phyloP scores from a whole-genome alignment of 179 eudicot genomes.

The Gypsophila paniculata region DNA sequence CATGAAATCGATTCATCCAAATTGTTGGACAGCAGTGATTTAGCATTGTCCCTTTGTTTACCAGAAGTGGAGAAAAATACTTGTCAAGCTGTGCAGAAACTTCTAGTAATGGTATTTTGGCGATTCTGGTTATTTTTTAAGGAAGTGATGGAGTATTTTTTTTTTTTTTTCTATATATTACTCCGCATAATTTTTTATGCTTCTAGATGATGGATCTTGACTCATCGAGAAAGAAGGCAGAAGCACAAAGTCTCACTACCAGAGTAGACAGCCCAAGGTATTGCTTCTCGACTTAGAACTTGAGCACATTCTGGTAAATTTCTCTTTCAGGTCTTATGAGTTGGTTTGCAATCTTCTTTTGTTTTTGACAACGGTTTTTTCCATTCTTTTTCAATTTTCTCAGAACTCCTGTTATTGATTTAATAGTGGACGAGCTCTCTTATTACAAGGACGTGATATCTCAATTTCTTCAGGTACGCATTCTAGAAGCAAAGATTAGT shows the following conservation, averaged over 20 bases:
- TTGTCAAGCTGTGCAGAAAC: constrained; percentile 44
- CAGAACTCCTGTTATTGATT: constrained; percentile 68
- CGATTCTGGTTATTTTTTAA: background rate
- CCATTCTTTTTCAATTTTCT: constrained; percentile 9
- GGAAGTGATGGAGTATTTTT: background rate
- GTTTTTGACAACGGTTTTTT: background rate
- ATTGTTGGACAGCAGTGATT: constrained; percentile 22
- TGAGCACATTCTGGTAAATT: background rate
- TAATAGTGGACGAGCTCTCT: constrained; percentile 72
- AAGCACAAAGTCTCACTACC: constrained; percentile 51
- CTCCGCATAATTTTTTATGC: constrained; percentile 7
- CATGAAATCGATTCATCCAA: constrained; percentile 25
- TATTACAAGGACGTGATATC: constrained; percentile 49
- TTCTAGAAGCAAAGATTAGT: constrained; percentile 1
- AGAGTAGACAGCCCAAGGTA: constrained; percentile 87
- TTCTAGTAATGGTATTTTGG: constrained; percentile 57
- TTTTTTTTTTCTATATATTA: background rate
- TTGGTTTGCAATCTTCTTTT: too few species aligned
- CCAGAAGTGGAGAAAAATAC: constrained; percentile 55
- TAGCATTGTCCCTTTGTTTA: constrained; percentile 49
- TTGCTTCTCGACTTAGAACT: constrained; percentile 14
- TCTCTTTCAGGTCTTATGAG: background rate
- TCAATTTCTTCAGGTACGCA: constrained; percentile 69
- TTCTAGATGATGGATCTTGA: constrained; percentile 76
- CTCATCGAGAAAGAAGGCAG: constrained; percentile 60